Conservation (phyloP, 257 asterid species). For the Cruciata laevipes region DNA sequence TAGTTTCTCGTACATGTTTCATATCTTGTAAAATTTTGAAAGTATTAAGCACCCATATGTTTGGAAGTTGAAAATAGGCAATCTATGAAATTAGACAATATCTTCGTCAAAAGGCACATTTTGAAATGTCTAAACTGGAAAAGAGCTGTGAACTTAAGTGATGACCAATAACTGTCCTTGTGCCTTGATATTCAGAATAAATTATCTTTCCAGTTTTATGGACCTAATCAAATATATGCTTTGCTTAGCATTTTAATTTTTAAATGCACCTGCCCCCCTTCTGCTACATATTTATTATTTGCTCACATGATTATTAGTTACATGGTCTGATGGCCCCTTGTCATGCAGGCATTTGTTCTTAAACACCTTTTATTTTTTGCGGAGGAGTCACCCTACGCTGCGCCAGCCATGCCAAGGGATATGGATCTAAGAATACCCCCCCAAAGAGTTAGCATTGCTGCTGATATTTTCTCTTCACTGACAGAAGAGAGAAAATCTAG, state of each 20-base stretch:
- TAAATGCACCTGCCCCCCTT: not conserved
- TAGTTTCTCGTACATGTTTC: not conserved
- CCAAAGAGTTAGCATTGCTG: conserved; percentile 42
- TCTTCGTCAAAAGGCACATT: not conserved
- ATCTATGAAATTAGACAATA: not conserved
- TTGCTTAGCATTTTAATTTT: not conserved
- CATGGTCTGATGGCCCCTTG: conserved; percentile 24
- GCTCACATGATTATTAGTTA: not conserved
- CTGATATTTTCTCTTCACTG: conserved; percentile 58
- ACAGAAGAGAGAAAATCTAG: conserved; percentile 72
- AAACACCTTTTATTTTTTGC: conserved; percentile 66
- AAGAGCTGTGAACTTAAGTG: not conserved
- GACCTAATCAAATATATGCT: not conserved
- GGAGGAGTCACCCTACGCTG: conserved; percentile 41
- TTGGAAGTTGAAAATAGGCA: not conserved
- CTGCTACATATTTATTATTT: not conserved
- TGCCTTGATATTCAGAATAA: not conserved
- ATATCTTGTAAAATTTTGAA: not conserved
- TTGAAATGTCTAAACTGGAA: conserved; percentile 2
- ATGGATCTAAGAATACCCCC: conserved; percentile 30
- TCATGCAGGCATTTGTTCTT: conserved; percentile 91
- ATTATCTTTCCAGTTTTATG: not conserved
- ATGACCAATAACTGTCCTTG: not conserved
- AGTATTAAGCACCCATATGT: not conserved
- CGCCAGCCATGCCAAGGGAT: conserved; percentile 25